These are phyloP conservation scores for Thalassiosira mediterranea DNA, from an alignment of 352 stramenopile genomes.

Conservation along the genomic window DNA sequence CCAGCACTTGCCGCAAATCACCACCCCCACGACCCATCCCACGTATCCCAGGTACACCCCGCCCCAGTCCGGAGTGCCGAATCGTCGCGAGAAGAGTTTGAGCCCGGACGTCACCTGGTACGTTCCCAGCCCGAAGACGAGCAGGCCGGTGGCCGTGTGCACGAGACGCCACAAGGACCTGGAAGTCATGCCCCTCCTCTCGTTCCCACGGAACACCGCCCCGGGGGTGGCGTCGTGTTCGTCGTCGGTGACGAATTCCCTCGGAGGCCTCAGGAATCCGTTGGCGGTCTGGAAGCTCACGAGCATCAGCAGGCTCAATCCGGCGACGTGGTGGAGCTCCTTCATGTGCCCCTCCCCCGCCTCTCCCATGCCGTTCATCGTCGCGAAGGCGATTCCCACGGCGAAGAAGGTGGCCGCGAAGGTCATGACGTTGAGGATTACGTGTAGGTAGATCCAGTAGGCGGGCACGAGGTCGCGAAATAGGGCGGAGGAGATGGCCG, in stretches of 20 bases:
- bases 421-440: constrained; percentile 52
- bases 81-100: constrained; percentile 45
- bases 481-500: constrained; percentile 23
- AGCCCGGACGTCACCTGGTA: constrained; percentile 61
- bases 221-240: constrained; percentile 1
- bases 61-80: constrained; percentile 30
- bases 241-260: constrained; percentile 42
- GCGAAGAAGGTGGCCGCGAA: constrained; percentile 43
- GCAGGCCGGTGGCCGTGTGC: constrained; percentile 46
- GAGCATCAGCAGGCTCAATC: constrained; percentile 43
- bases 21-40: constrained; percentile 12
- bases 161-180: constrained; percentile 50
- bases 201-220: neutral
- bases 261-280: constrained; percentile 56
- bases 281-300: constrained; percentile 58
- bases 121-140: constrained; percentile 50
- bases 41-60: constrained; percentile 53
- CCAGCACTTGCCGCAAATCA: constrained; percentile 35
- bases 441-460: constrained; percentile 46
- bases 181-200: constrained; percentile 14
- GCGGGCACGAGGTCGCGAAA: constrained; percentile 53
- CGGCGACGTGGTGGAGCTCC: constrained; percentile 61
- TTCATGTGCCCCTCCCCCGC: constrained; percentile 48
- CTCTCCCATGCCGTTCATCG: constrained; percentile 40
- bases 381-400: constrained; percentile 40